These are phyloP conservation scores for Neopestalotiopsis sp. DNA, from an alignment of 2,329 filamentous ascomycete genomes.

Conservation along the genomic window DNA sequence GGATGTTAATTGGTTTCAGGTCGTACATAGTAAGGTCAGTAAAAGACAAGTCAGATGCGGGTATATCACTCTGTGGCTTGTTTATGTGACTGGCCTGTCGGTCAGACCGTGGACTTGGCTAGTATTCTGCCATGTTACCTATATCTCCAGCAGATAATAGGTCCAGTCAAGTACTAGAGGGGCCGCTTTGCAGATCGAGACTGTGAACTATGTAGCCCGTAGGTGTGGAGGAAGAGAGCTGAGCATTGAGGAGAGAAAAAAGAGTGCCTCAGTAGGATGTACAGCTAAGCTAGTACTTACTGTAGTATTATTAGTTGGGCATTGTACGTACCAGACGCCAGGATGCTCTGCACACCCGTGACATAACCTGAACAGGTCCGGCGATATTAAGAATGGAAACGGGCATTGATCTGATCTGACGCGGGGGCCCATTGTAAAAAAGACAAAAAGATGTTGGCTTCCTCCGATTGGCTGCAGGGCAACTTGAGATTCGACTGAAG, in stretches of 20 bases:
- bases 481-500: not conserved
- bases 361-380: not conserved
- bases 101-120: not conserved
- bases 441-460: not conserved
- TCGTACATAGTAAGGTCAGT: not conserved
- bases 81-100: not conserved
- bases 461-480: constrained; percentile 2
- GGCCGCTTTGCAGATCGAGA: too few relatives aligned
- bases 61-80: not conserved
- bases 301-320: not conserved
- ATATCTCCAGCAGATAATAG: not conserved
- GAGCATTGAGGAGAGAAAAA: not conserved
- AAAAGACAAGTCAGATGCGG: not conserved
- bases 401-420: not conserved
- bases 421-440: not conserved
- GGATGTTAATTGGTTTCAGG: not conserved
- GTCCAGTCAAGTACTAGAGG: too few relatives aligned
- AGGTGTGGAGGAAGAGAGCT: not conserved
- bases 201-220: too few relatives aligned
- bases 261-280: too few relatives aligned
- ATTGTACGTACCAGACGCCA: not conserved
- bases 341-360: not conserved
- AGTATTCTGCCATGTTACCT: not conserved
- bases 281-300: too few relatives aligned
- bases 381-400: not conserved